Percentiles rank a stretch among this genome's conserved stretches.
These are phyloP conservation scores for Botryosphaeria agaves DNA, from an alignment of 2,329 filamentous ascomycete genomes.

Conservation along the genomic window DNA sequence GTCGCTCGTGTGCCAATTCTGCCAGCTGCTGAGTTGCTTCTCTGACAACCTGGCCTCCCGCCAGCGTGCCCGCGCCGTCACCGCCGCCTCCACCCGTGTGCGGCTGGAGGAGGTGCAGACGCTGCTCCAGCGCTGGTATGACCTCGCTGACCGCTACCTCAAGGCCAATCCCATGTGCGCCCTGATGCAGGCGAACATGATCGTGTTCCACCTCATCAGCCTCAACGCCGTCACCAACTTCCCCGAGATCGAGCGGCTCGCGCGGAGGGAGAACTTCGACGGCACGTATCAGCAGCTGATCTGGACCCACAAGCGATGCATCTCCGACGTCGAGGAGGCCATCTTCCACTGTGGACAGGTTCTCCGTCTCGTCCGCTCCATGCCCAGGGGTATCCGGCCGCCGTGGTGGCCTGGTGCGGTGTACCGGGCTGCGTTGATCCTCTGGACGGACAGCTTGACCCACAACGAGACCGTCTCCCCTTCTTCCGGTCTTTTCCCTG, in stretches of 20 bases:
- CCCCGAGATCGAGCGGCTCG: constrained; percentile 47
- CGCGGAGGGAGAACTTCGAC: constrained; percentile 41
- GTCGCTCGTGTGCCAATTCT: constrained; percentile 44
- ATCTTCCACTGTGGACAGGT: constrained; percentile 53
- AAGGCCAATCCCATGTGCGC: constrained; percentile 39
- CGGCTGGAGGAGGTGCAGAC: constrained; percentile 47
- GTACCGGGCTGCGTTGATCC: constrained; percentile 46
- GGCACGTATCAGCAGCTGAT: constrained; percentile 36
- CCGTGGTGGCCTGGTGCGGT: constrained; percentile 56
- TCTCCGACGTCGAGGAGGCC: constrained; percentile 44
- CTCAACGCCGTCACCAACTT: constrained; percentile 53
- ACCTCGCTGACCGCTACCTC: constrained; percentile 39
- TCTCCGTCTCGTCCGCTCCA: constrained; percentile 40
- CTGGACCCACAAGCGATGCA: constrained; percentile 42
- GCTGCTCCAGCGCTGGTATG: constrained; percentile 49
- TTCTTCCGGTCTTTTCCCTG: constrained; percentile 18
- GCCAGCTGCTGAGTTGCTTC: constrained; percentile 48
- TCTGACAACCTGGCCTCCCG: constrained; percentile 34
- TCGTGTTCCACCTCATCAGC: constrained; percentile 54
- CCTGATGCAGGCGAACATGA: constrained; percentile 45
- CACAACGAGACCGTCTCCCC: constrained; percentile 26
- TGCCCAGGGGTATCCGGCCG: constrained; percentile 42
- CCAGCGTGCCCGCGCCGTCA: constrained; percentile 32
- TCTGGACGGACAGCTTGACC: constrained; percentile 44
- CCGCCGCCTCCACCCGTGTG: constrained; percentile 40